Base-by-base conservation (phyloP, 2,329 filamentous ascomycete species). In the Sphaerulina populicola region DNA sequence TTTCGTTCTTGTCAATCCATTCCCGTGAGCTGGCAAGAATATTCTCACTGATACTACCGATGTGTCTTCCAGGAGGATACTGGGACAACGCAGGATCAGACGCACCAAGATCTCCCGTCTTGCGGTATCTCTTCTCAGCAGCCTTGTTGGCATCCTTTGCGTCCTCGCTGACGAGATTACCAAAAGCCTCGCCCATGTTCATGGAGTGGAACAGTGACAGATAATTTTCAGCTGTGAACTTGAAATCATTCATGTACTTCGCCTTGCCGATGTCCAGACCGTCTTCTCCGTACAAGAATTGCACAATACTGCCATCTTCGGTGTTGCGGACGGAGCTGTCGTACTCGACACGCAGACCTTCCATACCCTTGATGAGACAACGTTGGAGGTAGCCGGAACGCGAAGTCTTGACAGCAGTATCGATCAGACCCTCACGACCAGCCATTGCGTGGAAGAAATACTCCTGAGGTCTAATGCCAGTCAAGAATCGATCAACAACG, bases 381-480 rank as follows among this genome's bases (percentile, higher is more conserved):
- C 94, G 80, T 68, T 98, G 93, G 46, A 98, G 76, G 66, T 98
- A 98, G 54, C 93, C 94, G 27, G 93, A 97, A 65, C 93, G 85
- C 8, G 91, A 94, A 1, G 93, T 98, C 73, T 98, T 98, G 69
- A 98, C 93, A 57, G 93, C 93, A 15, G 93, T 98, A 78, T 98
- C 93, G 66, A 98, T 98, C 59, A 98, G 75, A 76, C 93, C 93
- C 77, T 98, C 94, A 72, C 93, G 82, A 62, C 94, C 94, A 65
- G 91, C 93, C 94, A 98, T 98, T 70, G 94, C 89, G 79, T 98
- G 93, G 76, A 98, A 98, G 69, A 91, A 98, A 69, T 96, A 98
- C 68, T 98, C 94, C 65, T 98, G 93, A 4, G 93, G 93, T 49
- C 91, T 83, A 55, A 98, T 93, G 54, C 93, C 93, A 21, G 94